A percentile compares a stretch with the other conserved stretches of the same genome.
Conservation (phyloP, 768 basidiomycete species). For the Fistulinella prunicolor region DNA sequence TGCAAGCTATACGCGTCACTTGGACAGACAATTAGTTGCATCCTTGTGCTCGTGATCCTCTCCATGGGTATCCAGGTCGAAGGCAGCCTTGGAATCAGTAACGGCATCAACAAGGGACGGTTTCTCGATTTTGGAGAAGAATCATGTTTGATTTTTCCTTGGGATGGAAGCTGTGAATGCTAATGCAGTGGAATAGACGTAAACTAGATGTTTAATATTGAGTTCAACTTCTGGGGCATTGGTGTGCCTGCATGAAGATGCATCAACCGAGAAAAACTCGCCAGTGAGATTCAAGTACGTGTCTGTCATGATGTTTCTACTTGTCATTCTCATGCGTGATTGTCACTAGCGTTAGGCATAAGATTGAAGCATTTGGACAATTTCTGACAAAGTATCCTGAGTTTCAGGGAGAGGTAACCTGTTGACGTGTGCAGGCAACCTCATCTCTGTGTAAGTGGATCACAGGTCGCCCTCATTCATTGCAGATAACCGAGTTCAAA, state of each 20-base stretch:
- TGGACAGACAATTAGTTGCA: no score
- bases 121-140: no score
- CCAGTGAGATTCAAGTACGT: constrained; percentile 70
- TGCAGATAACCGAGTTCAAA: constrained; percentile 76
- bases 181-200: no score
- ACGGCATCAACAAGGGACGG: no score
- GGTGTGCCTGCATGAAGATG: constrained; percentile 83
- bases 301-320: no score
- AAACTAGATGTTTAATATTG: constrained; percentile 72
- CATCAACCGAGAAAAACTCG: constrained; percentile 86
- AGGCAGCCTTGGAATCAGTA: no score
- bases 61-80: no score
- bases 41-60: no score
- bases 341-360: constrained; percentile 66
- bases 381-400: constrained; percentile 78
- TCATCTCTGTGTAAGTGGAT: background rate
- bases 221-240: constrained; percentile 73
- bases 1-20: no score
- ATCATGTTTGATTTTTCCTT: no score
- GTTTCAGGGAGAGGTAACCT: constrained; percentile 64
- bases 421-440: background rate
- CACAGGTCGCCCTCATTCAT: constrained; percentile 71
- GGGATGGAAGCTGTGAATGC: no score
- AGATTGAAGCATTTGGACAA: constrained; percentile 53
- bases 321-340: no score